Base-by-base conservation (phyloP, 345 rosid species). In the Lepidium didymum region DNA sequence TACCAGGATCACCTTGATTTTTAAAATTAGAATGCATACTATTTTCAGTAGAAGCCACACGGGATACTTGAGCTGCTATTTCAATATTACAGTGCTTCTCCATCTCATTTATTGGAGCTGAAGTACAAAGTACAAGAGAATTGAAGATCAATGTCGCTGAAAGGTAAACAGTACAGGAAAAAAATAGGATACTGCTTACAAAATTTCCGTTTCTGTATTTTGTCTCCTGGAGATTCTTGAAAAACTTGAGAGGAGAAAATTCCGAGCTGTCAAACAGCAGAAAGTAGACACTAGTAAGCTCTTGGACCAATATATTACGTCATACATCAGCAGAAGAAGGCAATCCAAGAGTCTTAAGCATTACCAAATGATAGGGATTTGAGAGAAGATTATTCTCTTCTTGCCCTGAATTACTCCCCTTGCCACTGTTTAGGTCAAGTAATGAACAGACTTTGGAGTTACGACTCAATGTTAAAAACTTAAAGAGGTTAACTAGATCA, bases 321-420 rank as follows among this genome's bases (percentile, higher is more conserved):
- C 46, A 72, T 56, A 45, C 49, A 56, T 38, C 29, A 19, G n/a
- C 27, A 37, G 44, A 64, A 11, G 10, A 46, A 37, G 38, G 14
- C 13, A 12, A 35, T 29, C 34, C 34, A 55, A 54, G 57, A 67
- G 54, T 15, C 41, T 46, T 23, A 76, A 60, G 58, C 43, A 29
- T 77, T 94, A 94, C 99, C 96, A 94, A 64, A 83, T 94, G 97
- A 79, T 94, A 94, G 10, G 99, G 99, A 80, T 87, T 87, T 52
- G 96, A 83, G 69, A 89, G 81, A 62, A 94, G 92, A 79, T 86
- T 85, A 78, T 87, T 92, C 34, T 91, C 95, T 15, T 94, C 99
- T 54, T 79, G 99, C 80, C 72, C 76, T 64, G 80, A 62, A 62
- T 86, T 96, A 15, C 88, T 90, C 41, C 86, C 97, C 78, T 89